Evolutionary conservation across 805 yeast genomes (phyloP), one percentile per base, ranked within the genome.

Genomic region (Starmera caribaea): DNA sequence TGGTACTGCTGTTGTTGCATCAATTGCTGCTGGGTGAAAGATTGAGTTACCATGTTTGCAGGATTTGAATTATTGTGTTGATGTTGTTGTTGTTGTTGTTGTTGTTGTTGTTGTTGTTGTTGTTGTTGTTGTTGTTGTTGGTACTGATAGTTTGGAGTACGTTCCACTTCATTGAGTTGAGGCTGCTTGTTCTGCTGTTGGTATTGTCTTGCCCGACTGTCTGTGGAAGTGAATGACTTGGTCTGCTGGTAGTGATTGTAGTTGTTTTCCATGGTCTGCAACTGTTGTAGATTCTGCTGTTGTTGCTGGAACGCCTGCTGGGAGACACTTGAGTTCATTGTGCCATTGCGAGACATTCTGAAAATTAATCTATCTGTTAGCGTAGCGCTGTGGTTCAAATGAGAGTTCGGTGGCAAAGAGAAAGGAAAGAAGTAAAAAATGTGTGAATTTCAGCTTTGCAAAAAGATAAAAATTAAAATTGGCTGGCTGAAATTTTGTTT

Each of bases 281-380:
- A 52, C 40, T 71, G 76, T 17, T 68, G 63, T 42, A 68, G 61
- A 45, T 69, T 71, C 41, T 66, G 70, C 31, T 64, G 60, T 38
- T 68, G 64, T 41, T 71, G 76, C 39, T 65, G 68, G 17, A 74
- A 66, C 32, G 58, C 50, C 45, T 58, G 57, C 34, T 59, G 61
- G 27, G 65, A 55, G 37, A 57, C 50, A 33, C 46, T 52, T 8
- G 67, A 61, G 37, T 54, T 53, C 64, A 63, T 57, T 4, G 66
- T 62, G 37, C 63, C 62, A 42, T 58, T 57, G 36, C 62, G 57
- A 8, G 68, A 62, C 51, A 50, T 49, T 34, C 12, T 17, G n/a
- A 2, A 8, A 5, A 13, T 11, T 29, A n/a, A n/a, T 14, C 14
- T 14, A 9, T 4, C 8, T 12, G 31, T 29, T n/a, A n/a, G 31